Evolutionary conservation across 139 green algal genomes (phyloP), one percentile per base, ranked within the genome.

Genomic region (Ettlia oleoabundans): DNA sequence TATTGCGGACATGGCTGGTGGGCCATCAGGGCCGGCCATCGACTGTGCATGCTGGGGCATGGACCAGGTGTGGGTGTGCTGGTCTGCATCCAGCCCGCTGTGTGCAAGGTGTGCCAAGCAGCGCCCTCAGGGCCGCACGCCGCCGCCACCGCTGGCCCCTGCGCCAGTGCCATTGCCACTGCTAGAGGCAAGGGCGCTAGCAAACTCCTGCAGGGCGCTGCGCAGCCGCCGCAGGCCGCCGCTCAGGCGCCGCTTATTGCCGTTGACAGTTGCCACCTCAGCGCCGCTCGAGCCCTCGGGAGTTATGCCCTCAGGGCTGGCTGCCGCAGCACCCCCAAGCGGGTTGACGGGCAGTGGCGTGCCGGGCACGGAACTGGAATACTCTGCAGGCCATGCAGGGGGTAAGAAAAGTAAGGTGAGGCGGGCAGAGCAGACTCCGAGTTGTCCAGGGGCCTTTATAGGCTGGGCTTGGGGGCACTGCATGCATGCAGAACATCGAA

Each of bases 201-300:
- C 73, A 80, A 80, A 80, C 35, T 80, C 73, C 28, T 80, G 73
- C 24, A 80, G 53, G 10, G 73, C 73, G 73, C 73, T 80, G 73
- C 73, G 73, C 73, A 80, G 73, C 18, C 73, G 73, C 30, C 73
- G 73, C 73, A 80, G 35, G 52, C 73, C n/a, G 37, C 73, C 73
- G 1, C 33, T 53, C 43, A 80, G 73, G 35, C 73, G 73, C 37
- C 73, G 73, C 73, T 80, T 80, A 35, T 28, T 55, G 73, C 52
- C 28, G 42, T n/a, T n/a, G n/a, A n/a, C 22, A 22, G 41, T n/a
- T 13, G 21, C 9, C 26, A 24, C n/a, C 1, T 77, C 70, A 21
- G 24, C 70, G 30, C n/a, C 70, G 15, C 42, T 40, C 41, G 41
- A 42, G 70, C 70, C 70, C 42, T 77, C 70, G 1, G 30, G 42